Conservation (phyloP, 2,329 filamentous ascomycete species). For the Fusarium solani-melongenae region DNA sequence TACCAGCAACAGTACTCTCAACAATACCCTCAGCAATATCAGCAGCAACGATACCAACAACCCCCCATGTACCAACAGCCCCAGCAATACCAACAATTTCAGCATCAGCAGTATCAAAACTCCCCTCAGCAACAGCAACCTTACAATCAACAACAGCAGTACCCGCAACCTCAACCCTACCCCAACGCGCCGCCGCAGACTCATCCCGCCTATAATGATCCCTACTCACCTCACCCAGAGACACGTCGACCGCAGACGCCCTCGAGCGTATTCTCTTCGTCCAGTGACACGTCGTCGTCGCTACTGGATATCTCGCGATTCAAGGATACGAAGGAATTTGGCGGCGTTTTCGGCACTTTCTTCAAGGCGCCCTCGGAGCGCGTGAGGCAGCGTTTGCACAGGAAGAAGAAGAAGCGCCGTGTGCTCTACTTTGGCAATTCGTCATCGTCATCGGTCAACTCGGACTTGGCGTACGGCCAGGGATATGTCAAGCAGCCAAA, state of each 20-base stretch:
- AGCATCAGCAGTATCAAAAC: conserved; percentile 25
- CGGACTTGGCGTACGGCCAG: conserved; percentile 74
- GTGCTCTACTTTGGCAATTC: conserved; percentile 71
- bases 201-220: conserved; percentile 30
- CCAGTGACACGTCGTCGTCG: conserved; percentile 66
- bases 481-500: conserved; percentile 63
- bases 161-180: conserved; percentile 32
- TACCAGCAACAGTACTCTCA: conserved; percentile 12
- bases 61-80: conserved; percentile 34
- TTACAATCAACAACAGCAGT: conserved; percentile 21
- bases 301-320: conserved; percentile 74
- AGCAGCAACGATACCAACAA: conserved; percentile 25
- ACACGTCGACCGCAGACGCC: conserved; percentile 44
- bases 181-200: conserved; percentile 32
- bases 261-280: conserved; percentile 54
- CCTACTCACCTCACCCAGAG: conserved; percentile 29
- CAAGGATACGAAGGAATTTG: conserved; percentile 57
- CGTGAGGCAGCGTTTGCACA: conserved; percentile 50
- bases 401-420: conserved; percentile 60
- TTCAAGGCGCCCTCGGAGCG: conserved; percentile 69
- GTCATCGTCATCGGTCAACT: conserved; percentile 75
- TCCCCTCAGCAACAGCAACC: conserved; percentile 34
- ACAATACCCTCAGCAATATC: conserved; percentile 18
- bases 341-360: conserved; percentile 70
- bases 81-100: conserved; percentile 33